Evolutionary conservation across 768 basidiomycete genomes (phyloP).

Genomic region (Naganishia onofrii): DNA sequence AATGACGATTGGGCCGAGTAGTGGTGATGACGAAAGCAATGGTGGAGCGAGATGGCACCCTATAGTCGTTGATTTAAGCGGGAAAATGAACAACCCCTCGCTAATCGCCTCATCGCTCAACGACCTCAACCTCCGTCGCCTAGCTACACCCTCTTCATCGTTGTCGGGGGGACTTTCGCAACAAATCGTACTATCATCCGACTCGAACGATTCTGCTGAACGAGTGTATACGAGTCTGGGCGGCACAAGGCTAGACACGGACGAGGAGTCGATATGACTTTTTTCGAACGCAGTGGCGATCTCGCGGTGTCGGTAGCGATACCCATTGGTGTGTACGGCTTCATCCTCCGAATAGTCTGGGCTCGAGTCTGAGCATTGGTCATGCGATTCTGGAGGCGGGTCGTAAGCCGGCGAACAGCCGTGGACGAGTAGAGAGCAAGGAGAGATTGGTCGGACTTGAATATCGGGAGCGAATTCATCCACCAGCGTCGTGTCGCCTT

Average conservation of each 20-base stretch:
- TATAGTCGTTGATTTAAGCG: neutral
- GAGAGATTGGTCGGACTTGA: conserved; percentile 1
- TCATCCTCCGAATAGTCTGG: neutral
- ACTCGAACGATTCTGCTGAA: neutral
- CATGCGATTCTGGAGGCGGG: too few species aligned
- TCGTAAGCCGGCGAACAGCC: too few species aligned
- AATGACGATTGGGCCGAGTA: neutral
- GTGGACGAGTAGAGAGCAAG: neutral
- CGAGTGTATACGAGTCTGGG: neutral
- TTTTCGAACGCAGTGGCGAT: neutral
- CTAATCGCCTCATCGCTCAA: neutral
- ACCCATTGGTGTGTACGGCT: neutral
- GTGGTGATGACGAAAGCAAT: neutral
- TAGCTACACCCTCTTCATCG: too few species aligned
- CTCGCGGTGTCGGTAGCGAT: neutral
- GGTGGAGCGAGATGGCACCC: neutral
- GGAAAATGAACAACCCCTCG: neutral
- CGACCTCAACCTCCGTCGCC: neutral
- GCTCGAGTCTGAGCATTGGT: neutral
- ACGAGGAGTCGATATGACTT: too few species aligned
- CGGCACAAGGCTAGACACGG: neutral
- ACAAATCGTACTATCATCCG: neutral
- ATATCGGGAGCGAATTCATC: conserved; percentile 5
- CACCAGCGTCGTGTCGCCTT: too few species aligned
- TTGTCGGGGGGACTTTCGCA: neutral